Conservation (phyloP, 106 monocot species). For the Phalaenopsis aphrodite region DNA sequence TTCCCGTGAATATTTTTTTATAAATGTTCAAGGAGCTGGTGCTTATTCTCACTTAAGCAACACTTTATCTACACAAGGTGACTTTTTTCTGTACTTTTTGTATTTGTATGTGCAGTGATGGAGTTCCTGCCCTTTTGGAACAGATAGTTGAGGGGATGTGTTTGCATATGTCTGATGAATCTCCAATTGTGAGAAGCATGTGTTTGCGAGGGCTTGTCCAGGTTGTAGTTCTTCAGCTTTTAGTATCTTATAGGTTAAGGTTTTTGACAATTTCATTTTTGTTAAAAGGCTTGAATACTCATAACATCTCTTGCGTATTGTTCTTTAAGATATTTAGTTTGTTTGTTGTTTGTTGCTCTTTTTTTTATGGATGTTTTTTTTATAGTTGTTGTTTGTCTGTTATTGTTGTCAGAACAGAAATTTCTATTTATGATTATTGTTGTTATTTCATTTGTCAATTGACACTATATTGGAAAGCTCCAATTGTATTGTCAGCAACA, state of each 20-base stretch:
- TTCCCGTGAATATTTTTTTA: neutral
- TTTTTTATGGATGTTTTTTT: neutral
- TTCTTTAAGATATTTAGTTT: neutral
- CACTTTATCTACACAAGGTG: neutral
- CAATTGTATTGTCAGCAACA: neutral
- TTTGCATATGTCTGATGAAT: conserved; percentile 94
- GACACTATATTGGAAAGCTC: neutral
- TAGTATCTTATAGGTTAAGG: neutral
- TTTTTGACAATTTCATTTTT: conserved; percentile 1
- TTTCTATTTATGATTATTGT: neutral
- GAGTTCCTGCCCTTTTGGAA: conserved; percentile 55
- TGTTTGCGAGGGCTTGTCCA: conserved; percentile 87
- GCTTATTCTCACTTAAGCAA: neutral
- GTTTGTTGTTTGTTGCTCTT: neutral
- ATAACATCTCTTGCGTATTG: neutral
- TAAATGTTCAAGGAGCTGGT: neutral
- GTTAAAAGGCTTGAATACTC: neutral
- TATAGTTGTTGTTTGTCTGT: neutral
- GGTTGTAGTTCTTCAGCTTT: conserved; percentile 27
- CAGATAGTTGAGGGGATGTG: conserved; percentile 85
- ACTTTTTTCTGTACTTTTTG: neutral
- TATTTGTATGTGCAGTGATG: conserved; percentile 47
- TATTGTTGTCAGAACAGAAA: neutral
- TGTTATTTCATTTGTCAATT: neutral
- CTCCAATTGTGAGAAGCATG: conserved; percentile 77